Evolutionary conservation across 2,329 filamentous ascomycete species (phyloP).

Genomic region (Esteya vermicola): DNA sequence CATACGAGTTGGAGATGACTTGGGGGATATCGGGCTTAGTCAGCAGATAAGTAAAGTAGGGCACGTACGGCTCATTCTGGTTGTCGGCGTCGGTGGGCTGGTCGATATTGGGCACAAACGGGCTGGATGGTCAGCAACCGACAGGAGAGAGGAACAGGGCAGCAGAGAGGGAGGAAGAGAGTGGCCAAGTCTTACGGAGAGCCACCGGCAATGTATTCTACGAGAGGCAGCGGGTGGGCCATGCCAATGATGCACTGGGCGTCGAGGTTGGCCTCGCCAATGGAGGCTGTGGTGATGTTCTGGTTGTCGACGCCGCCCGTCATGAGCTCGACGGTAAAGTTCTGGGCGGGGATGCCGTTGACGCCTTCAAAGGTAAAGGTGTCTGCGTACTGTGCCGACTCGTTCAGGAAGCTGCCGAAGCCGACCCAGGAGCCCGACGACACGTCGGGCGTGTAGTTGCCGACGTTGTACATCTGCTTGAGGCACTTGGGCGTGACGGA

Average conservation of each 20-base stretch:
- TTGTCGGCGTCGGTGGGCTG: slow-evolving; percentile 21
- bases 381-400: slow-evolving; percentile 34
- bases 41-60: slow-evolving; percentile 46
- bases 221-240: slow-evolving; percentile 21
- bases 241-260: slow-evolving; percentile 43
- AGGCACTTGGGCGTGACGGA: slow-evolving; percentile 33
- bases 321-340: slow-evolving; percentile 41
- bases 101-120: slow-evolving; percentile 16
- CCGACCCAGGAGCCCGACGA: slow-evolving; percentile 23
- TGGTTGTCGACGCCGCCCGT: slow-evolving; percentile 39
- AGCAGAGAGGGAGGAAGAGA: slow-evolving; percentile 17
- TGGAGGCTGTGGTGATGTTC: slow-evolving; percentile 14
- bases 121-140: slow-evolving; percentile 6
- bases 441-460: slow-evolving; percentile 19
- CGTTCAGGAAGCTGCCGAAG: slow-evolving; percentile 28
- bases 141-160: neutral
- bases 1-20: slow-evolving; percentile 56
- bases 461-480: slow-evolving; percentile 31
- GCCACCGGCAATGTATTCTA: slow-evolving; percentile 13
- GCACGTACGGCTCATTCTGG: slow-evolving; percentile 52
- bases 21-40: slow-evolving; percentile 41
- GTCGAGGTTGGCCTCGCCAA: slow-evolving; percentile 47
- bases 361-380: slow-evolving; percentile 36
- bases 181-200: slow-evolving; percentile 14
- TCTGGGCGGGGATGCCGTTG: slow-evolving; percentile 32